Evolutionary conservation across 1,139 yeast genomes (phyloP).

Genomic region (Sugiyamaella japonica): DNA sequence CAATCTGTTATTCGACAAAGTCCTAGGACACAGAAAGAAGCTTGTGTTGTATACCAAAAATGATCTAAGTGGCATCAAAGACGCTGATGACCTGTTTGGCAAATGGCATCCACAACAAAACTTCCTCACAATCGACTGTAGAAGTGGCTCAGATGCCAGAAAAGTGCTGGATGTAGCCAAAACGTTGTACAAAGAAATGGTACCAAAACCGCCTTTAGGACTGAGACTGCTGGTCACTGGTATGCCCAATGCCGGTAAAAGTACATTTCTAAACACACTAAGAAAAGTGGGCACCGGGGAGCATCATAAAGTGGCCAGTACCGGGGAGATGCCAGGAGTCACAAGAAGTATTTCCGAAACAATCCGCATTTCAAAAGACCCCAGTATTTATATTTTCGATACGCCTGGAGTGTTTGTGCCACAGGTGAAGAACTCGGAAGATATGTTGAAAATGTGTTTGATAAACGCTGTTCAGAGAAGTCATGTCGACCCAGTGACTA

Average conservation of each 20-base stretch:
- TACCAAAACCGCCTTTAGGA: constrained; percentile 79
- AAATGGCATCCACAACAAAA: constrained; percentile 59
- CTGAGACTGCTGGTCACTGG: constrained; percentile 77
- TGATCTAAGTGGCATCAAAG: constrained; percentile 45
- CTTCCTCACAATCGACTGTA: constrained; percentile 62
- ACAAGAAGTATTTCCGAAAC: constrained; percentile 79
- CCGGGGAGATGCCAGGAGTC: constrained; percentile 91
- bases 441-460: constrained; percentile 74
- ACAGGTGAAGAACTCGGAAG: constrained; percentile 59
- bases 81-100: constrained; percentile 38
- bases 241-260: constrained; percentile 98
- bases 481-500: constrained; percentile 76
- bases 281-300: constrained; percentile 54
- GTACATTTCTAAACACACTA: constrained; percentile 78
- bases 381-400: constrained; percentile 74
- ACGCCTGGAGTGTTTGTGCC: constrained; percentile 94
- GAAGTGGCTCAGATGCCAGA: constrained; percentile 53
- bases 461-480: constrained; percentile 76
- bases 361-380: constrained; percentile 61
- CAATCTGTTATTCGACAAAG: constrained; percentile 74
- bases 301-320: constrained; percentile 67
- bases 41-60: constrained; percentile 68
- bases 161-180: constrained; percentile 53
- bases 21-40: constrained; percentile 58
- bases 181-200: constrained; percentile 27